Evolutionary conservation across 169 alveolate species (phyloP), one percentile per base, ranked within the genome.

Genomic region (Eimeria acervulina): DNA sequence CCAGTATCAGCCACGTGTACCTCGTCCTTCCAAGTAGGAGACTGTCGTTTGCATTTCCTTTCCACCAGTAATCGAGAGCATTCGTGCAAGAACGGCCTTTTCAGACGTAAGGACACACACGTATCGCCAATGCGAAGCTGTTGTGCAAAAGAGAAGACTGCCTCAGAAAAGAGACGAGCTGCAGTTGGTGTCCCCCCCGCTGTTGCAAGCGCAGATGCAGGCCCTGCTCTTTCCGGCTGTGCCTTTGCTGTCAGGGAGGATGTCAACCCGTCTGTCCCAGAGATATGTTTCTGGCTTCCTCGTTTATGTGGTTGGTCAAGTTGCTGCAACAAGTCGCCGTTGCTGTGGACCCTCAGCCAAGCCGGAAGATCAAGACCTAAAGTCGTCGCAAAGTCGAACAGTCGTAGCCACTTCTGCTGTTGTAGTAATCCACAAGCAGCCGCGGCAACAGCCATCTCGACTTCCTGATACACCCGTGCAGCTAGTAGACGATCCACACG

Each of bases 351-450:
- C 40, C 91, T 70, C 61, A 92, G 70, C 95, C 95, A 92, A 36
- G 95, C 81, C 66, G 95, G 95, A 52, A 92, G 91, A 38, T 92
- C 95, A 23, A 92, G 92, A 38, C 91, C 95, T n/a, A 92, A 55
- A 26, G 83, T 52, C 44, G 95, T 31, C 72, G 83, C 85, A 40
- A 92, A 59, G 68, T 92, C 87, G 33, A 92, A 92, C 51, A 92
- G 68, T 26, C 68, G 95, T 31, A 92, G 85, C 95, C 95, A 92
- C 84, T 92, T 63, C n/a, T 83, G 91, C 91, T 83, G 91, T 83
- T 59, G 72, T 33, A 83, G 52, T 28, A 83, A 36, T 36, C 55
- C 47, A 8, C 19, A 33, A 47, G 91, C 91, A 83, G 91, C 91
- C 19, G 42, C 47, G 36, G 91, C 72, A 28, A 83, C 91, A 19